These are phyloP conservation scores for Yamadazyma kitorensis DNA, from an alignment of 805 yeast species.

Conservation along the genomic window DNA sequence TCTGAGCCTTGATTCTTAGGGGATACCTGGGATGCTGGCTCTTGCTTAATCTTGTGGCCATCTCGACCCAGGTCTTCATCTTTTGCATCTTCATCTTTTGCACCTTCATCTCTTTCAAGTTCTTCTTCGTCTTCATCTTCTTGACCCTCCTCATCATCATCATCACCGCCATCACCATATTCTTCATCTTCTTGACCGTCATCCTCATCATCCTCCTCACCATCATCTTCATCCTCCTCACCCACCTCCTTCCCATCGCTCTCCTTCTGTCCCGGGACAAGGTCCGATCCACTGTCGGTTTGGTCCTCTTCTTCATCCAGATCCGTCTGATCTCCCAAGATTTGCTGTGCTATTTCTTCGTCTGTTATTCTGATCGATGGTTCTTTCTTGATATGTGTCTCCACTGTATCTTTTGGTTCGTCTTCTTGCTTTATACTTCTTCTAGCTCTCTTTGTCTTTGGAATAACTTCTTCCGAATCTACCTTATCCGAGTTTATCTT, in stretches of 20 bases:
- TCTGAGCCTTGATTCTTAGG: no score
- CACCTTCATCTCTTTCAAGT: not conserved
- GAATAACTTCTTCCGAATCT: not conserved
- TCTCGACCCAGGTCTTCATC: not conserved
- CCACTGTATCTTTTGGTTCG: constrained; percentile 1
- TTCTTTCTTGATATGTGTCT: no score
- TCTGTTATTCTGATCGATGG: no score
- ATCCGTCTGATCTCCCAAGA: not conserved
- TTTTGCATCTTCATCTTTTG: not conserved
- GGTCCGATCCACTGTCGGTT: no score
- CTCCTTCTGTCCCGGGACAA: constrained; percentile 7
- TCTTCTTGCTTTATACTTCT: not conserved
- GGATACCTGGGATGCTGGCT: no score
- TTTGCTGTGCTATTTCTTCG: not conserved
- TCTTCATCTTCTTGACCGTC: constrained; percentile 4
- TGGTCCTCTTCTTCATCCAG: constrained; percentile 2
- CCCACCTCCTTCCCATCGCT: constrained; percentile 6
- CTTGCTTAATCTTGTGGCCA: not conserved
- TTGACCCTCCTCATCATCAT: constrained; percentile 3
- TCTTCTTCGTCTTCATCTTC: constrained; percentile 3
- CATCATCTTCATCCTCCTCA: constrained; percentile 10
- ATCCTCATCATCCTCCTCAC: constrained; percentile 4
- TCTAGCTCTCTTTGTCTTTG: not conserved
- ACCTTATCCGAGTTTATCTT: constrained; percentile 8
- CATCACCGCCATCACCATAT: constrained; percentile 1